Base-by-base conservation (phyloP, 2,329 filamentous ascomycete genomes). In the Xylariaceae sp. region DNA sequence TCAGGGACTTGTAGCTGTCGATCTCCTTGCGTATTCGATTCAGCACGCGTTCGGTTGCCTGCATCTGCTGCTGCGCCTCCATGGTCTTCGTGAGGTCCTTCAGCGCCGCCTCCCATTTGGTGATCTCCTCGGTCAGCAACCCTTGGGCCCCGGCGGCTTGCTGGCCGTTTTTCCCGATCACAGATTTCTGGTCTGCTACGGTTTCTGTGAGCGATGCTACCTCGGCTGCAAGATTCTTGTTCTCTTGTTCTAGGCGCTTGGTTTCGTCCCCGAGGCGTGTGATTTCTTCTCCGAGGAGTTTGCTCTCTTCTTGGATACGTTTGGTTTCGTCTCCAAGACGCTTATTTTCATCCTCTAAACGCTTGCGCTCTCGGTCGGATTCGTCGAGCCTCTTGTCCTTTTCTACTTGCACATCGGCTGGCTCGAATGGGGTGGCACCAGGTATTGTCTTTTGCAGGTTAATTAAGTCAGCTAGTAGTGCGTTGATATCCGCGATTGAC, bases 51-150 rank as follows among this genome's bases (percentile, higher is more conserved):
- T 12, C 32, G 12, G 45, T 45, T 6, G 47, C 37, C 7, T 15
- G 4, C 16, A 9, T 42, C 53, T 48, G 36, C 16, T 1, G 19
- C 7, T 32, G 19, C n/a, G 5, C 3, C 18, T 39, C 41, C 32
- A 58, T 18, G 4, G 16, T 6, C 6, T 39, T 22, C 18, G 32
- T 12, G 18, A 56, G 16, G 0, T 45, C 39, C 7, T 10, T 6
- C 42, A 56, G 48, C 15, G 29, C 30, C 4, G 21, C 10, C 2
- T 22, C 5, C 15, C 54, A 21, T 5, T 12, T 22, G 2, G 19
- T 8, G 41, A 54, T 53, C 52, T 51, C 39, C 19, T 18, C 36
- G 8, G 36, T 5, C 13, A 60, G 52, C 47, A 39, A 47, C 19
- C 8, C n/a, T 36, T 26, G 39, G 16, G 49, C 44, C 44, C 5